A percentile compares a stretch with the other conserved stretches of the same genome.
Evolutionary conservation across 176 grass and related monocot genomes (phyloP).

Genomic region (Lolium multiflorum): DNA sequence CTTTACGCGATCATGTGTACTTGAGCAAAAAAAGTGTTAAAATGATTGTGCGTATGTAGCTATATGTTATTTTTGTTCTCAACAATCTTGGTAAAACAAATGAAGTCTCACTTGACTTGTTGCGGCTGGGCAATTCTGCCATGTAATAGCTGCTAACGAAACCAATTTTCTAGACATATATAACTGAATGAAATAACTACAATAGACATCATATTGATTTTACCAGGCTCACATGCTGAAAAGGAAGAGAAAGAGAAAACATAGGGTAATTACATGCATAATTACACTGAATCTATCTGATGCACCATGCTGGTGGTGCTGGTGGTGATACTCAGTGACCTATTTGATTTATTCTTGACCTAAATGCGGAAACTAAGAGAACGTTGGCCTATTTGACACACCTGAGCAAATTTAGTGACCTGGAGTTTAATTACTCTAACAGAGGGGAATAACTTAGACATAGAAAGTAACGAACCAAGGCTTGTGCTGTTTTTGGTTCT

Average conservation of each 20-base stretch:
- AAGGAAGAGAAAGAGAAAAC: no score
- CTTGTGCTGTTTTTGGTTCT: constrained; percentile 26
- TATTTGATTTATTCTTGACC: background rate
- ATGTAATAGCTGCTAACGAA: no score
- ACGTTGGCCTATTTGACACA: background rate
- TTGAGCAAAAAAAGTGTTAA: background rate
- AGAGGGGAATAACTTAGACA: background rate
- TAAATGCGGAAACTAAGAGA: background rate
- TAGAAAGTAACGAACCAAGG: constrained; percentile 37
- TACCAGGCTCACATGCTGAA: no score
- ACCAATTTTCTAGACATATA: no score
- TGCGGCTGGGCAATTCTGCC: no score
- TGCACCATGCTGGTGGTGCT: background rate
- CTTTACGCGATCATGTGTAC: background rate
- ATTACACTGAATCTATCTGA: background rate
- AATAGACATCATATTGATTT: no score
- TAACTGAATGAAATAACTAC: no score
- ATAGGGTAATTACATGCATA: background rate
- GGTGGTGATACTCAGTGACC: background rate
- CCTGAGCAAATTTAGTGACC: background rate
- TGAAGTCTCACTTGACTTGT: no score
- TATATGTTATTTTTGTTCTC: no score
- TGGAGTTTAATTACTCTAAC: background rate
- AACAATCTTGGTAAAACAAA: no score
- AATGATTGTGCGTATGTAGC: no score